Evolutionary conservation across 2,329 filamentous ascomycete species (phyloP).

Genomic region (Waltergamsia citrina): DNA sequence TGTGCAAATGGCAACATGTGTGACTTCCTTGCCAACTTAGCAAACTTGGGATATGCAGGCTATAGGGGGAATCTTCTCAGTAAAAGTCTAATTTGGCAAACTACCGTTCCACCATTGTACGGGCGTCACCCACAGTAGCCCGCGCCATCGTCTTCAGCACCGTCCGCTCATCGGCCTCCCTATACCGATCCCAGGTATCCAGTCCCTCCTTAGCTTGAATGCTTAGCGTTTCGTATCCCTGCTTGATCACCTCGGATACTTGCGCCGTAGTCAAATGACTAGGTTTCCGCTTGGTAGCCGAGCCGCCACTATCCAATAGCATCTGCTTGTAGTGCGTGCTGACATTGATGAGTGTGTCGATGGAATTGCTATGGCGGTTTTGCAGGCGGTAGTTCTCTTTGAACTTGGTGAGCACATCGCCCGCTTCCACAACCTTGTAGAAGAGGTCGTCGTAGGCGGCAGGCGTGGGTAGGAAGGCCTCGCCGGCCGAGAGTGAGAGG

Average conservation of each 20-base stretch:
- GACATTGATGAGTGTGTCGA: constrained; percentile 76
- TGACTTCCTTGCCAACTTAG: no score
- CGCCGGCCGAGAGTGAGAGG: constrained; percentile 75
- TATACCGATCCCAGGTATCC: constrained; percentile 76
- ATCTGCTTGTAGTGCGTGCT: constrained; percentile 81
- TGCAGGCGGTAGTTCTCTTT: constrained; percentile 62
- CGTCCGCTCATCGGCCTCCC: constrained; percentile 77
- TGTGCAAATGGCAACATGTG: no score
- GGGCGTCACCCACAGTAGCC: constrained; percentile 57
- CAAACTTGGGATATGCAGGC: no score
- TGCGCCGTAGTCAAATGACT: constrained; percentile 73
- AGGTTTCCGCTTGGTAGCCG: constrained; percentile 35
- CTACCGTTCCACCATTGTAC: constrained; percentile 34
- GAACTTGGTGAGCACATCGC: constrained; percentile 74
- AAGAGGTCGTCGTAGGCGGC: constrained; percentile 92
- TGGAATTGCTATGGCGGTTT: constrained; percentile 55
- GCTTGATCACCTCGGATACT: constrained; percentile 86
- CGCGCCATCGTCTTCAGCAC: constrained; percentile 82
- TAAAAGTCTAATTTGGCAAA: no score
- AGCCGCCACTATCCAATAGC: constrained; percentile 48
- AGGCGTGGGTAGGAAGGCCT: constrained; percentile 81
- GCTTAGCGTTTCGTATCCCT: constrained; percentile 89
- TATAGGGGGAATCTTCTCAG: no score
- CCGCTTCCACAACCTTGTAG: constrained; percentile 94
- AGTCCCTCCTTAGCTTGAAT: constrained; percentile 83